Base-by-base conservation (phyloP, 805 yeast genomes). In the Jamesozyma rosinii region DNA sequence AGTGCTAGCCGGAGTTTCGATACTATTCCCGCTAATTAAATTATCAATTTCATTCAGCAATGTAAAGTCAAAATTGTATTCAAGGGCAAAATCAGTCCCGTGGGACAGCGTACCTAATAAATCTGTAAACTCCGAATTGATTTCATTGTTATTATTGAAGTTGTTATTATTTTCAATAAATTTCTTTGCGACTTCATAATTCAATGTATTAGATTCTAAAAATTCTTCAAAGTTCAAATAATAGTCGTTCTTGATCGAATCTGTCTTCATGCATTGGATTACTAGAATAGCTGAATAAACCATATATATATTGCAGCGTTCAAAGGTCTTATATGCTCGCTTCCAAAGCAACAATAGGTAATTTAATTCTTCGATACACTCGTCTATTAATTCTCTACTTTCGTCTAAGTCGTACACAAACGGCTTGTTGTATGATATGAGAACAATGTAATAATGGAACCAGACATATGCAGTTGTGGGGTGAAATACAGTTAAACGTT, bases 401-500 rank as follows among this genome's bases (percentile, higher is more conserved):
- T 52, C 42, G 10, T 43, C 41, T 1, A 49, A 38, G 22, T 57
- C 59, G 30, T 45, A 50, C 5, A 75, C 67, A 49, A 76, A 76
- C 4, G 81, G 81, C 24, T 79, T 63, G 50, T 77, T 77, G 36
- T 76, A 65, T 48, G 82, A 76, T 14, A 77, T 63, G n/a, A 75
- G 52, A 9, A 74, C 66, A 30, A 77, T 67, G 50, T 76, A 77
- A 53, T 75, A 77, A 50, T 74, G 76, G 49, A 70, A 74, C 46
- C 74, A 61, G 15, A 75, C 68, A 38, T 72, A 65, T 44, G 73
- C 64, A 13, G 64, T 56, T 1, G 76, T 73, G 0, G 80, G 79
- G 48, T 75, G 72, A 43, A 66, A 70, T 2, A 71, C 69, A 20
- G 40, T 21, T 18, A 69, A 55, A 21, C 45, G 43, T 36, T 52